A percentile compares a stretch with the other conserved stretches of the same genome.
phyloP scores from a whole-genome alignment of 2,329 filamentous ascomycete species.

The Cladorrhinum sp. region DNA sequence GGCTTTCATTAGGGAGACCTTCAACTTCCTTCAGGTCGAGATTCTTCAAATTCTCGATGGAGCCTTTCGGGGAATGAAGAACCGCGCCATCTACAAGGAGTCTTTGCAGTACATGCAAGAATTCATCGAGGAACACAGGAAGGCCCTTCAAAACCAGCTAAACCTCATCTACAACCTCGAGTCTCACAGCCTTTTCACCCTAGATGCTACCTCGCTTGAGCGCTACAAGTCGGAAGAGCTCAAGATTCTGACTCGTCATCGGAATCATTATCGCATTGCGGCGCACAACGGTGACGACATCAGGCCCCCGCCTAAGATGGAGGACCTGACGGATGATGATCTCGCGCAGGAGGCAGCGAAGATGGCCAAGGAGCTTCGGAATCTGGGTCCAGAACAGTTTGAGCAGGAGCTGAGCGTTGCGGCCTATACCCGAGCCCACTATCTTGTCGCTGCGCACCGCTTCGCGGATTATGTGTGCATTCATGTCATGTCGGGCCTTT shows the following conservation, averaged over 20 bases:
- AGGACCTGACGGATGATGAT: conserved; percentile 49
- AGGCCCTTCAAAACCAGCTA: conserved; percentile 38
- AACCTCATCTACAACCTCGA: conserved; percentile 52
- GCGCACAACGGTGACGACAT: conserved; percentile 35
- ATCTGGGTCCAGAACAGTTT: conserved; percentile 58
- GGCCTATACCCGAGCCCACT: conserved; percentile 65
- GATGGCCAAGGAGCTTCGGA: conserved; percentile 41
- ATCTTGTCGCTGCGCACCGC: conserved; percentile 61
- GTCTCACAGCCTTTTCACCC: conserved; percentile 54
- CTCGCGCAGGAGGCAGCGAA: conserved; percentile 42
- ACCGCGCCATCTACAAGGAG: conserved; percentile 49
- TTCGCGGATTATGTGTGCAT: conserved; percentile 58
- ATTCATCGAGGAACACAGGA: conserved; percentile 43
- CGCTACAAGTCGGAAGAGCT: conserved; percentile 47
- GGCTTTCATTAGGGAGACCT: conserved; percentile 46
- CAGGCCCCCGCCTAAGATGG: conserved; percentile 38
- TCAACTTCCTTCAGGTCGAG: conserved; percentile 45
- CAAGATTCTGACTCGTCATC: conserved; percentile 43
- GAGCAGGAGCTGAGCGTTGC: conserved; percentile 59
- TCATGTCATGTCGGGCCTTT: conserved; percentile 47
- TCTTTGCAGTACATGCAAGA: conserved; percentile 41
- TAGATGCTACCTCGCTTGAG: conserved; percentile 49
- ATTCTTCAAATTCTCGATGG: conserved; percentile 46
- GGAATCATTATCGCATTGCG: conserved; percentile 49
- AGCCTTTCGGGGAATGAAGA: conserved; percentile 46